phyloP scores from a whole-genome alignment of 805 yeast genomes.

The Myxozyma udenii region DNA sequence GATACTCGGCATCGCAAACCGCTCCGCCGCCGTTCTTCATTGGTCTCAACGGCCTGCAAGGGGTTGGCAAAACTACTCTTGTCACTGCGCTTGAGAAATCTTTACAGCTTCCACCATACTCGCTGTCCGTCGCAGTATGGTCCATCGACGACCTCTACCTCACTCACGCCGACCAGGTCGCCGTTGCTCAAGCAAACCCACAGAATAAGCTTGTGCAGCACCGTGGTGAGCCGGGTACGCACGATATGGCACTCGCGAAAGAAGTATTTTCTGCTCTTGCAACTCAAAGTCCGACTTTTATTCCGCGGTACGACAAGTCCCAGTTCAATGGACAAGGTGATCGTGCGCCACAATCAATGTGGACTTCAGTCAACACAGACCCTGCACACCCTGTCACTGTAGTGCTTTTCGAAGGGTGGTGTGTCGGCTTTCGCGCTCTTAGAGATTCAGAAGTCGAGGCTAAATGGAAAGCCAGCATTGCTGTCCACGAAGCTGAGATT shows the following conservation, averaged over 20 bases:
- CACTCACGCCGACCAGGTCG: slow-evolving; percentile 57
- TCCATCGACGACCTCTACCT: slow-evolving; percentile 88
- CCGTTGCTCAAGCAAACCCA: slow-evolving; percentile 42
- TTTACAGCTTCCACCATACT: slow-evolving; percentile 16
- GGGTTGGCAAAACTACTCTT: slow-evolving; percentile 31
- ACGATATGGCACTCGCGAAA: slow-evolving; percentile 54
- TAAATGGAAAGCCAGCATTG: slow-evolving; percentile 23
- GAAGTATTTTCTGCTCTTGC: slow-evolving; percentile 37
- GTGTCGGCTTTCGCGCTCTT: slow-evolving; percentile 65
- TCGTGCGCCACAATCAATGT: slow-evolving; percentile 45
- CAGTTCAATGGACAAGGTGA: slow-evolving; percentile 74
- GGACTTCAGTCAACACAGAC: slow-evolving; percentile 39
- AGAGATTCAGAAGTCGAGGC: slow-evolving; percentile 35
- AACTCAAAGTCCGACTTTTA: slow-evolving; percentile 34
- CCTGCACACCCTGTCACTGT: slow-evolving; percentile 50
- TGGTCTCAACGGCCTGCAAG: slow-evolving; percentile 31
- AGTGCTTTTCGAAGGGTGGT: slow-evolving; percentile 91
- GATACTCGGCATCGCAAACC: slow-evolving; percentile 1
- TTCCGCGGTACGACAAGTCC: slow-evolving; percentile 81
- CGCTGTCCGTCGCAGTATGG: slow-evolving; percentile 38
- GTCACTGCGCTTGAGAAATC: slow-evolving; percentile 13
- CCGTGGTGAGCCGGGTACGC: slow-evolving; percentile 93
- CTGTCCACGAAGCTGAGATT: not conserved
- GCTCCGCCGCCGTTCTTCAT: slow-evolving; percentile 23
- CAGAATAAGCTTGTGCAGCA: slow-evolving; percentile 63